Evolutionary conservation across 768 basidiomycete genomes (phyloP), one percentile per base, ranked within the genome.

Genomic region (Tubosaeta brunneosetosa): DNA sequence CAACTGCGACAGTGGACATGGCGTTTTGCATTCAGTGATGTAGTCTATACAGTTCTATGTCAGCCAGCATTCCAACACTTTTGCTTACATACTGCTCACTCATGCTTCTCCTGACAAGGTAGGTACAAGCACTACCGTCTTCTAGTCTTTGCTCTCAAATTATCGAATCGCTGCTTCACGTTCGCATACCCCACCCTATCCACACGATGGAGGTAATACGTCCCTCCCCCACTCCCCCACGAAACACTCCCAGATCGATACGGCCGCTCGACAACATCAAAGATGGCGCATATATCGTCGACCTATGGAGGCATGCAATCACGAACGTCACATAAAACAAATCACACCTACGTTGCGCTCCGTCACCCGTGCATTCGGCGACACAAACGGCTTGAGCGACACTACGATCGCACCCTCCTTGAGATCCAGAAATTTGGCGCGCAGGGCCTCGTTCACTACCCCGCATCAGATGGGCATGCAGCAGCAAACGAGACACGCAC

Each of bases 391-490:
- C 53, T 86, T 83, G 16, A 99, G 73, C 17, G 91, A 93, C 34
- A 98, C 81, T 44, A 99, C 88, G 44, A 85, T 85, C 0, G 94
- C 92, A 17, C 91, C 91, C 53, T 95, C 91, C 64, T 93, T 97
- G 54, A 98, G 74, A 64, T 99, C 97, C 50, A 99, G 74, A 71
- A 98, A 98, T 63, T 92, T 88, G 27, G 88, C 85, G 42, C 88
- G 78, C 14, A 99, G 73, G 1, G 85, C 82, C 63, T 91, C 90
- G 68, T 97, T 98, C 55, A 98, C 88, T 91, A 52, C 11, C 37
- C 42, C 16, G 11, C 33, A 5, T 46, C 17, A 47, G 17, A 38
- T 17, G 49, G 17, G 45, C 11, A 29, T 36, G 8, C 36, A 8
- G 4, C 31, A 46, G 34, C 36, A n/a, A 19, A 49, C 29, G n/a